A percentile compares a stretch with the other conserved stretches of the same genome.
Conservation (phyloP, 495 filamentous ascomycete genomes). For the Penicillium crystallinum region DNA sequence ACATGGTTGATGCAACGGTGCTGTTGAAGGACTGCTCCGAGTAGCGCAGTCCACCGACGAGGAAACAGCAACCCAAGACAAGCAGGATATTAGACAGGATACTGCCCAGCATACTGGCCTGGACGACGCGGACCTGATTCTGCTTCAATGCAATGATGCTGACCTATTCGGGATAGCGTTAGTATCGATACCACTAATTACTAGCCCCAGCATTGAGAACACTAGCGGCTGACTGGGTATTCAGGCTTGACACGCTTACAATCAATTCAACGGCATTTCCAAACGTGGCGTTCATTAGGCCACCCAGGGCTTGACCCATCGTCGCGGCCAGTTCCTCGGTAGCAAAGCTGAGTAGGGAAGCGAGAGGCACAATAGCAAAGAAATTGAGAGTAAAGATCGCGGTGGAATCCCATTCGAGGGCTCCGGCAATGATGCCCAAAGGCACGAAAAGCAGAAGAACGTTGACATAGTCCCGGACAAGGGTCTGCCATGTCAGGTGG, state of each 20-base stretch:
- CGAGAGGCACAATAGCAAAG: slow-evolving; percentile 90
- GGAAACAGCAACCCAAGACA: slow-evolving; percentile 95
- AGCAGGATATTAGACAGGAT: slow-evolving; percentile 94
- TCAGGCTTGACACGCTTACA: slow-evolving; percentile 47
- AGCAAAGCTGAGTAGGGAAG: slow-evolving; percentile 87
- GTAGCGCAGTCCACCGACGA: slow-evolving; percentile 69
- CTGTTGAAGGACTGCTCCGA: slow-evolving; percentile 74
- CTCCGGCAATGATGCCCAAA: slow-evolving; percentile 75
- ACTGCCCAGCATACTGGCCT: slow-evolving; percentile 95
- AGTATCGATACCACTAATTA: neutral
- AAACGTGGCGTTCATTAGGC: slow-evolving; percentile 91
- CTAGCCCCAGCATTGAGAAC: neutral
- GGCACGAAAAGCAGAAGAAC: slow-evolving; percentile 85
- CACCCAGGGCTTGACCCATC: slow-evolving; percentile 85
- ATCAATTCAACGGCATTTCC: slow-evolving; percentile 99
- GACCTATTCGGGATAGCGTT: slow-evolving; percentile 51
- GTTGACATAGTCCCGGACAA: slow-evolving; percentile 76
- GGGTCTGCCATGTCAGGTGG: slow-evolving; percentile 47
- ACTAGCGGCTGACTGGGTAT: neutral
- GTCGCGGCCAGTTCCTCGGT: slow-evolving; percentile 85
- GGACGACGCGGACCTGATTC: slow-evolving; percentile 88
- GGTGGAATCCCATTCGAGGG: slow-evolving; percentile 64
- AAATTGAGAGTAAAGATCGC: slow-evolving; percentile 88
- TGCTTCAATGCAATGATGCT: slow-evolving; percentile 86
- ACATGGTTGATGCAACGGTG: slow-evolving; percentile 91